Base-by-base conservation (phyloP, 345 rosid genomes). In the Eucalyptus marginata region DNA sequence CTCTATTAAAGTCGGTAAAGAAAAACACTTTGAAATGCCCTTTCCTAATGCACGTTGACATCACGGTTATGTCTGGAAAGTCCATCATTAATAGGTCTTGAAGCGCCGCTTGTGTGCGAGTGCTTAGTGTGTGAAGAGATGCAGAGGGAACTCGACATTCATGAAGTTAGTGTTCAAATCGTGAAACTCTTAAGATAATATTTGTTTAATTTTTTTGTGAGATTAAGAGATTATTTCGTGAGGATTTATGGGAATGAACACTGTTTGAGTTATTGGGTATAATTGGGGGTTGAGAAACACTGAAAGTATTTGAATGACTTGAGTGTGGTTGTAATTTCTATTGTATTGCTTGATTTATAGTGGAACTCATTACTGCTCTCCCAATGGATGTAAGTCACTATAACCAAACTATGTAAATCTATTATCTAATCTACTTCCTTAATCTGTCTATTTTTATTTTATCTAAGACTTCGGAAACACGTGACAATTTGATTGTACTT, bases 21-120 rank as follows among this genome's bases (percentile, higher is more conserved):
- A 51, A 51, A 17, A 16, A 16, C 20, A 16, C 20, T 17, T 51
- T 51, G 22, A 51, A 51, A 51, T 17, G 0, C 54, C 56, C 22
- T 51, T 51, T 17, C 8, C 56, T 51, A 51, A 17, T 17, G 22
- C 0, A 51, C 9, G 0, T 24, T 56, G 1, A 56, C 0, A 0
- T 56, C 29, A 24, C 3, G 0, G 6, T 56, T 24, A 56, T 22
- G 12, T 56, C 27, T 56, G 0, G 29, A 56, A 56, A 56, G 62
- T 56, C 27, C 27, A 56, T 56, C 62, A 24, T 24, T 56, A 68
- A 8, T 0, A 68, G 9, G 13, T 68, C 25, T 68, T 33, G 44
- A 68, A 68, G 44, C 13, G 4, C 2, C 0, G 1, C 40, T 33
- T 17, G 44, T 17, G 1, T 51, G 20, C 1, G 2, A 68, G 80